Percentiles rank a stretch among this genome's conserved stretches.
Conservation (phyloP, 352 stramenopile genomes). For the Phytophthora europaea region DNA sequence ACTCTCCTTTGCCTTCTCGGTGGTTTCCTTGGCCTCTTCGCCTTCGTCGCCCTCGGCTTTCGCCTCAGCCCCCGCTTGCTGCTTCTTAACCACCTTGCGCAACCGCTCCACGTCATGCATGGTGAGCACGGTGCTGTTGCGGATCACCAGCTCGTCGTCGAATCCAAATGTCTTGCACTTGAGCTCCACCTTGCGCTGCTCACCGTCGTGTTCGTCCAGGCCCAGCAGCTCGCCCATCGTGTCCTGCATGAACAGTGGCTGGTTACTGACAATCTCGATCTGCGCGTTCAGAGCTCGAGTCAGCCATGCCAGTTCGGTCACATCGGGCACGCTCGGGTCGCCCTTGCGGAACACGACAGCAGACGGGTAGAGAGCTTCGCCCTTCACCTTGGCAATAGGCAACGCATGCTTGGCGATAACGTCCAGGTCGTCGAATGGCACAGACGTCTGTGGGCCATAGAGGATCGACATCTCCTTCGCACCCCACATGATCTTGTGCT, state of each 20-base stretch:
- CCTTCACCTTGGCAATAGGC: conserved; percentile 54
- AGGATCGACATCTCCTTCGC: conserved; percentile 88
- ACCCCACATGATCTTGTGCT: conserved; percentile 76
- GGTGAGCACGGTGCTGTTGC: conserved; percentile 85
- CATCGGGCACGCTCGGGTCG: conserved; percentile 70
- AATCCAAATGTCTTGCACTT: conserved; percentile 67
- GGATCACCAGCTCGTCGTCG: conserved; percentile 74
- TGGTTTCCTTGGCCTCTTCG: conserved; percentile 4
- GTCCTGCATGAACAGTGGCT: conserved; percentile 78
- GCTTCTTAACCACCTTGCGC: conserved; percentile 56
- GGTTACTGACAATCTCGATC: conserved; percentile 72
- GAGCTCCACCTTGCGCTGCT: conserved; percentile 69
- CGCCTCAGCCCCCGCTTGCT: conserved; percentile 23
- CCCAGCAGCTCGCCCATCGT: conserved; percentile 73
- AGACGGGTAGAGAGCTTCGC: conserved; percentile 70
- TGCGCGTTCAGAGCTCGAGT: conserved; percentile 71
- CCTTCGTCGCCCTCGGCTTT: conserved; percentile 6
- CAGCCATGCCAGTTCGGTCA: conserved; percentile 77
- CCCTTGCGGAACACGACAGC: conserved; percentile 79
- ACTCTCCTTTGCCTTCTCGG: conserved; percentile 22
- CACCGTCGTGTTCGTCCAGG: conserved; percentile 52
- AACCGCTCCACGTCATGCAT: conserved; percentile 80
- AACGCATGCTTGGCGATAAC: conserved; percentile 69
- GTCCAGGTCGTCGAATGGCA: conserved; percentile 87
- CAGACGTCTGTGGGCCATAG: conserved; percentile 69